Conservation (phyloP, 148 eudicot species). For the Camellia granthamiana region DNA sequence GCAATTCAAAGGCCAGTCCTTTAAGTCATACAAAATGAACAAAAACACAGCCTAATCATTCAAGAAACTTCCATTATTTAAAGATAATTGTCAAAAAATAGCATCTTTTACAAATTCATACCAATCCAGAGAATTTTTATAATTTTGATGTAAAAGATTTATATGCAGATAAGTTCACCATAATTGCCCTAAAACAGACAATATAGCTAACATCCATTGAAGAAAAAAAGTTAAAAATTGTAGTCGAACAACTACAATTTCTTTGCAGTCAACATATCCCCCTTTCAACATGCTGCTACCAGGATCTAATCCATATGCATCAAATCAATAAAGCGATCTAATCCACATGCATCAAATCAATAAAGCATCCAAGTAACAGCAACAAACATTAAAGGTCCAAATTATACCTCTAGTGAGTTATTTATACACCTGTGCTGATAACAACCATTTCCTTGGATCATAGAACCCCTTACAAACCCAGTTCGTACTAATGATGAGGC, state of each 20-base stretch:
- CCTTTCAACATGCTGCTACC: not conserved
- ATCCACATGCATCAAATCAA: not conserved
- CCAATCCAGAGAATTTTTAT: too few relatives aligned
- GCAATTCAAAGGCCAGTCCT: conserved; percentile 1
- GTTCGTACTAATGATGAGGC: conserved; percentile 89
- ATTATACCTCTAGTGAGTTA: conserved; percentile 70
- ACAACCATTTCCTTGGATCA: conserved; percentile 96
- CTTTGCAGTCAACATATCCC: not conserved
- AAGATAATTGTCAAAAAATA: not conserved
- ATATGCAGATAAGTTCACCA: not conserved
- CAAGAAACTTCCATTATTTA: not conserved
- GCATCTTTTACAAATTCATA: too few relatives aligned
- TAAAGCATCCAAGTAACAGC: not conserved
- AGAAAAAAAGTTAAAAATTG: not conserved
- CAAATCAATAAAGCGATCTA: not conserved
- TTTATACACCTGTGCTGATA: conserved; percentile 87
- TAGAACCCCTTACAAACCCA: conserved; percentile 93
- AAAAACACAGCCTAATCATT: not conserved
- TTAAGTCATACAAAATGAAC: not conserved
- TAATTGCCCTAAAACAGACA: not conserved
- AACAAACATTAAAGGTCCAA: not conserved
- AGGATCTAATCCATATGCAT: not conserved
- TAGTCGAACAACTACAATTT: not conserved
- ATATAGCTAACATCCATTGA: not conserved
- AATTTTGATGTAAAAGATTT: too few relatives aligned